Evolutionary conservation across 495 filamentous ascomycete species (phyloP), one percentile per base, ranked within the genome.

Genomic region (Penicillium robsamsonii): DNA sequence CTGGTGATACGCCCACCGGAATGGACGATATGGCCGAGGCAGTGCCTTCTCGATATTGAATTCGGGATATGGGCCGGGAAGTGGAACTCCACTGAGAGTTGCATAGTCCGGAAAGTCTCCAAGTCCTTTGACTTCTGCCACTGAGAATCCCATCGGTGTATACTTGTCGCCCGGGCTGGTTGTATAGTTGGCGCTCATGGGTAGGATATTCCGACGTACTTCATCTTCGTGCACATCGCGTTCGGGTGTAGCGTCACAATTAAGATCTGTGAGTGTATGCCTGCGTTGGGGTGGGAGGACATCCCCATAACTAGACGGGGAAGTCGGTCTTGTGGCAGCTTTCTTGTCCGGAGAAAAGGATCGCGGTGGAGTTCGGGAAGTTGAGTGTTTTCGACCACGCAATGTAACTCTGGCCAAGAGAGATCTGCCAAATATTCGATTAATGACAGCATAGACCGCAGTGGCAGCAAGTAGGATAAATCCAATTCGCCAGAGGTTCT

Each of bases 1-100:
- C 69, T 96, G 92, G 68, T 94, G 88, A 68, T 96, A 96, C 1
- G 78, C 70, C 92, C 92, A 96, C 66, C 92, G 74, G 46, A 96
- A 91, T 0, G 92, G 92, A 27, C 92, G 79, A 67, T 89, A 87
- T 13, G 86, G 88, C 33, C 88, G 77, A n/a, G 88, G 79, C 17
- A 79, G 65, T 0, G 88, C 87, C 57, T 77, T 86, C 27, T 80
- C 69, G 44, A 88, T 85, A 55, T 87, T 72, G 60, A 89, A 90
- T n/a, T 83, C 74, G 3, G 50, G 50, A 61, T 89, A 91, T 0
- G 88, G 77, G 12, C 75, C 56, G 0, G 92, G 92, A 33, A 89
- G 69, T 1, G 90, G 90, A 17, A 96, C 87, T 29, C 90, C 92
- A 53, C 85, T 90, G 8, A 96, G 73, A 5, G 75, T 70, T 33